phyloP scores from a whole-genome alignment of 2,329 filamentous ascomycete genomes.

The Sporothrix brasiliensis region DNA sequence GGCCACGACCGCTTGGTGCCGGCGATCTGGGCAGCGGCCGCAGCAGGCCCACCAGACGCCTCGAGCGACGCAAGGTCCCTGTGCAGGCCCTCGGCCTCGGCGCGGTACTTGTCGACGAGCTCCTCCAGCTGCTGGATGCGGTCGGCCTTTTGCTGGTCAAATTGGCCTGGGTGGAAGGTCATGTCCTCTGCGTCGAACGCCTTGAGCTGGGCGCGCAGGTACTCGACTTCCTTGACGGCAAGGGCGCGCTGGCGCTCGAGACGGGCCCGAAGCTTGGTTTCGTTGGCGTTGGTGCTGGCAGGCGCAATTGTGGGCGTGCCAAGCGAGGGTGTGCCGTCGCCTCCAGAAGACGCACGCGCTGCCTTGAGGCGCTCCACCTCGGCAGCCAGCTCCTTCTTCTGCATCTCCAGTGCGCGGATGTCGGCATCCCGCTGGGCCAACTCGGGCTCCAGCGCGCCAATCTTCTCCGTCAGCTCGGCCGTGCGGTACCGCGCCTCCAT shows the following conservation, averaged over 20 bases:
- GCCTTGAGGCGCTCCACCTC: conserved; percentile 72
- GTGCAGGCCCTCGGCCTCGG: conserved; percentile 74
- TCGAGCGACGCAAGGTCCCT: conserved; percentile 72
- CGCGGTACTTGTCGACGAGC: conserved; percentile 84
- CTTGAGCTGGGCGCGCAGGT: conserved; percentile 88
- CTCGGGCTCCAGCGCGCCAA: conserved; percentile 80
- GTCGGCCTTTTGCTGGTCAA: conserved; percentile 72
- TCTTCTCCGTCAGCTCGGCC: conserved; percentile 74
- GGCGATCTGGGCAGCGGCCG: conserved; percentile 36
- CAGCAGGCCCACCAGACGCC: conserved; percentile 36
- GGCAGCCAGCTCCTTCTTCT: conserved; percentile 64
- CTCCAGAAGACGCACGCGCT: conserved; percentile 41
- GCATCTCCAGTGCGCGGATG: conserved; percentile 70
- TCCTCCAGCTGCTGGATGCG: conserved; percentile 80
- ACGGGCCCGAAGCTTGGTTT: conserved; percentile 70
- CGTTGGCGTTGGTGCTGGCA: not conserved
- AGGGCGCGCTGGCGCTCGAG: conserved; percentile 84
- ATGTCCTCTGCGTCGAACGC: conserved; percentile 85
- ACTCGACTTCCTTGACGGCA: conserved; percentile 90
- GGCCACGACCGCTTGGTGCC: conserved; percentile 68
- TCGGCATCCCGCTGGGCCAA: conserved; percentile 74
- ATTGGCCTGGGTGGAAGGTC: conserved; percentile 78
- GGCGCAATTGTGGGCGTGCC: not conserved
- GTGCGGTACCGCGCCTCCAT: conserved; percentile 80
- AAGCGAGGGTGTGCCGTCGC: conserved; percentile 37